Evolutionary conservation across 2,329 filamentous ascomycete species (phyloP), one percentile per base, ranked within the genome.

Genomic region (Aspergillus thermomutatus): DNA sequence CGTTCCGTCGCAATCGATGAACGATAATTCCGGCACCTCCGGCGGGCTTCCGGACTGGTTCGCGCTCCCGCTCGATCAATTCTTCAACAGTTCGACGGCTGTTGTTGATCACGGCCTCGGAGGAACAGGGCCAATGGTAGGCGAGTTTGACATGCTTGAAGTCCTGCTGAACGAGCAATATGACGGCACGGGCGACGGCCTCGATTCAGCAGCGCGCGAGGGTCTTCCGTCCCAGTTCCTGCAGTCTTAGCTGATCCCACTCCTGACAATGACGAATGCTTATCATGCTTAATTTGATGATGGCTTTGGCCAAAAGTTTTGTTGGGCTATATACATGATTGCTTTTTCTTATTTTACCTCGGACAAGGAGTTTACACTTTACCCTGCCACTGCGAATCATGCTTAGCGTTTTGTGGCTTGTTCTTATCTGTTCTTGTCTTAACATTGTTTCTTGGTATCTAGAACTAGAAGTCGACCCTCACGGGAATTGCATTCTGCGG

Each of bases 61-160:
- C 51, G 81, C 84, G 0, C 67, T 87, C n/a, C 83, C 83, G 1
- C 74, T 87, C 3, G 83, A 87, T 67, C 82, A 83, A 46, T 78
- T 87, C 58, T 78, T 86, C 53, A 80, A 81, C 60, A 77, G 70
- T 52, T 75, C 75, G 17, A 75, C 73, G 9, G 72, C 71, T 2
- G 73, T 71, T 4, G 77, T 79, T 45, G 76, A 79, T 59, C 81
- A 81, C 64, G 82, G 82, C 11, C 79, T 82, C 1, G 83, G 85
- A 53, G 83, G 85, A 23, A 83, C 80, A 21, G 84, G 84, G 0
- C 83, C 83, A n/a, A 83, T 85, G 70, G 76, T 87, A 14, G 83
- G 82, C 1, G 82, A 77, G 48, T 77, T 77, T 54, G 77, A 80
- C 56, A 77, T 79, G 76, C 64, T 80, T n/a, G 77, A 79, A 60